phyloP scores from a whole-genome alignment of 139 green algal genomes.

The Chlamydomonas incerta region DNA sequence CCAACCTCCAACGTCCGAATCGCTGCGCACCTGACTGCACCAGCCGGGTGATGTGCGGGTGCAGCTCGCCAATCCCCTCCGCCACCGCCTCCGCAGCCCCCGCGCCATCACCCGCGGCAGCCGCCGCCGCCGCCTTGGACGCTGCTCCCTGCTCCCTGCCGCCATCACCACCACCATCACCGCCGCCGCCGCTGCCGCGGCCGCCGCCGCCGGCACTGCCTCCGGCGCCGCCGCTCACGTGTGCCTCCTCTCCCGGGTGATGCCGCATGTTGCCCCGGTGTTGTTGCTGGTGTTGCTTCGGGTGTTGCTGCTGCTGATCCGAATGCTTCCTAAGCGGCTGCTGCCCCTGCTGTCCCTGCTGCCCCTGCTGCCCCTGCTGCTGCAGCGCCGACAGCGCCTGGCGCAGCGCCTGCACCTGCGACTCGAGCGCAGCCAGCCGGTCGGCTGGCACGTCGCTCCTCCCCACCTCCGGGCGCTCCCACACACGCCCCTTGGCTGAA shows the following conservation, averaged over 20 bases:
- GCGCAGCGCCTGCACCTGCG: conserved; percentile 2
- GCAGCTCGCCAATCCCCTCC: conserved; percentile 21
- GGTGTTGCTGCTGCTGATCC: neutral
- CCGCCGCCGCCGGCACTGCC: no score
- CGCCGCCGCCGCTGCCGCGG: neutral
- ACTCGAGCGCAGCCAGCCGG: conserved; percentile 26
- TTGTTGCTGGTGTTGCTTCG: neutral
- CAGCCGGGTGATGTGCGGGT: conserved; percentile 38
- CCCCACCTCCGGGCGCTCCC: conserved; percentile 9
- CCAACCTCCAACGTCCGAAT: no score
- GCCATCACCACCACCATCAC: no score
- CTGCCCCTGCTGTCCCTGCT: neutral
- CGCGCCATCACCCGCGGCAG: neutral
- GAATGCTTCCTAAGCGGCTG: no score
- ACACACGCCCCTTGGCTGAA: neutral
- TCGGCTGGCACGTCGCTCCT: neutral
- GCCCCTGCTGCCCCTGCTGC: neutral
- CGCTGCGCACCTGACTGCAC: conserved; percentile 44
- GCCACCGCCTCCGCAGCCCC: conserved; percentile 26
- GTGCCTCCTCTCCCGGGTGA: no score
- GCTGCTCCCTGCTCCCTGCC: neutral
- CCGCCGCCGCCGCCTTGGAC: neutral
- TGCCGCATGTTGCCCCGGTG: no score
- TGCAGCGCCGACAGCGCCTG: neutral
- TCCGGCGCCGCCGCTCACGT: no score